Percentiles rank a stretch among this genome's conserved stretches.
Conservation (phyloP, 225 moss, liverwort and hornwort genomes). For the Thuidium tamariscinum region DNA sequence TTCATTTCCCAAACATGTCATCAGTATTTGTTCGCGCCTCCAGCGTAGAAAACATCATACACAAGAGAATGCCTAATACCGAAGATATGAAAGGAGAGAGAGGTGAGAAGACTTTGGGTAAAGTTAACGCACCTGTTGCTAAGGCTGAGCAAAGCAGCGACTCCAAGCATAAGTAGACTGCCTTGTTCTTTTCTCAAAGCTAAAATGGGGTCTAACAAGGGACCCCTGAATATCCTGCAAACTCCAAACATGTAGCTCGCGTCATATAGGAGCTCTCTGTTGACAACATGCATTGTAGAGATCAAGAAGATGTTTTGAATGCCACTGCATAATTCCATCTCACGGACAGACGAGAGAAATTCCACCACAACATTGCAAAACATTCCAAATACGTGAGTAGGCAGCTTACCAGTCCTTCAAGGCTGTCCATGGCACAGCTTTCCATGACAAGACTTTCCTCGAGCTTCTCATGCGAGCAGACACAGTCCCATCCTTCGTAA, state of each 20-base stretch:
- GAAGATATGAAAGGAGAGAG: not conserved
- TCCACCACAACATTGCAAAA: not conserved
- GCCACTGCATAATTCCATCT: not conserved
- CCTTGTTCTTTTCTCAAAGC: slow-evolving; percentile 33
- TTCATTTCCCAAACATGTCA: not conserved
- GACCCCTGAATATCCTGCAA: slow-evolving; percentile 18
- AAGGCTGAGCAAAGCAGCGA: slow-evolving; percentile 34
- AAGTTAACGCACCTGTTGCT: slow-evolving; percentile 20
- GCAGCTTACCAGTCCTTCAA: slow-evolving; percentile 1
- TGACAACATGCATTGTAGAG: not conserved
- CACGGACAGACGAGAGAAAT: not conserved
- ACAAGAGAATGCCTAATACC: not conserved
- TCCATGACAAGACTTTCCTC: slow-evolving; percentile 6
- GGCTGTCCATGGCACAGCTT: not conserved
- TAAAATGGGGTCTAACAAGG: slow-evolving; percentile 19
- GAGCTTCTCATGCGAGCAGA: not conserved
- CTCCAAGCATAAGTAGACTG: slow-evolving; percentile 40
- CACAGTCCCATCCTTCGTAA: not conserved
- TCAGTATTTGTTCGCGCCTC: not conserved
- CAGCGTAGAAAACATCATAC: not conserved
- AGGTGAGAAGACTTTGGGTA: not conserved
- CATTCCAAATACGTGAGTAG: not conserved
- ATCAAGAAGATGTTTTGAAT: not conserved
- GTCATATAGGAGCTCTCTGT: not conserved
- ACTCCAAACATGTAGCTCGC: not conserved